Evolutionary conservation across 345 rosid genomes (phyloP).

Genomic region (Linum usitatissimum): DNA sequence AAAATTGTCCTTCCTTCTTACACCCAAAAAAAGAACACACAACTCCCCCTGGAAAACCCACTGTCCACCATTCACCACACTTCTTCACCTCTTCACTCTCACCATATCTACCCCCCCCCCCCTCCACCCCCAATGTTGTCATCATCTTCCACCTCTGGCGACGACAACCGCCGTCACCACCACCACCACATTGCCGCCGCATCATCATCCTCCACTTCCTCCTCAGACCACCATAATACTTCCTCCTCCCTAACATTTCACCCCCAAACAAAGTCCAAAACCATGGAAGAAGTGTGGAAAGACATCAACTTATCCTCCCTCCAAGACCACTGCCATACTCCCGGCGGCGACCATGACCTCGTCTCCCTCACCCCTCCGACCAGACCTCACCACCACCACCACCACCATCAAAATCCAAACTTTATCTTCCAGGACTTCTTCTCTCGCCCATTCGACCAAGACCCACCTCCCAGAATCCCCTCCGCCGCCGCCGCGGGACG

Average conservation of each 20-base stretch:
- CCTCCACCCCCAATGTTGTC: neutral
- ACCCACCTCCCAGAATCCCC: constrained; percentile 21
- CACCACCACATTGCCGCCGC: neutral
- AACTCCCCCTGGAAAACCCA: too few relatives aligned
- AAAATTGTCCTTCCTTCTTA: too few relatives aligned
- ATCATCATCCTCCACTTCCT: neutral
- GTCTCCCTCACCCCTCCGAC: constrained; percentile 8
- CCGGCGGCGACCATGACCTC: constrained; percentile 16
- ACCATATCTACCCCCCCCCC: neutral
- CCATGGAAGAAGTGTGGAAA: constrained; percentile 86
- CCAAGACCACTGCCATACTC: constrained; percentile 14
- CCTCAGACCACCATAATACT: neutral
- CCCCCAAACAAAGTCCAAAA: constrained; percentile 8
- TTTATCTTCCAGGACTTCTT: constrained; percentile 64
- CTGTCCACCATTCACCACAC: neutral
- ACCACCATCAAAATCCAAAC: constrained; percentile 22
- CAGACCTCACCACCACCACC: constrained; percentile 15
- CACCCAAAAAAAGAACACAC: neutral
- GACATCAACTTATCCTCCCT: constrained; percentile 52
- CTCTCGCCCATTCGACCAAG: constrained; percentile 26
- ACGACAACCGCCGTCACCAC: neutral
- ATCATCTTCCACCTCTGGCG: neutral
- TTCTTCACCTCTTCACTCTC: neutral
- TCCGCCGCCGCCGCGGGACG: neutral
- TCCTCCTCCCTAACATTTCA: neutral